These are phyloP conservation scores for Proliferodiscus dingleyae DNA, from an alignment of 2,329 filamentous ascomycete genomes.

Conservation along the genomic window DNA sequence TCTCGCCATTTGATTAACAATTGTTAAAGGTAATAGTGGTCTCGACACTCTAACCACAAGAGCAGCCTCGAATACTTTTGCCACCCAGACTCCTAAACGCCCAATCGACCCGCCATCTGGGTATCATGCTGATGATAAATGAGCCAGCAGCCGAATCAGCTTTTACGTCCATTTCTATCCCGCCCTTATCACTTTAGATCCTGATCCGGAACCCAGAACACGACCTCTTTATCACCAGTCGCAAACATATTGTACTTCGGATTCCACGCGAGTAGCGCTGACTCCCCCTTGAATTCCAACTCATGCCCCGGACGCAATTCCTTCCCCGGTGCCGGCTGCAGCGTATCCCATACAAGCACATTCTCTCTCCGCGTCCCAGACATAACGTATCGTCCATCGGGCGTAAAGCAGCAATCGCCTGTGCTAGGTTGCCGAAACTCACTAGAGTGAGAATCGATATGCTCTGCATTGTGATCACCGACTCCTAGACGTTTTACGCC, in stretches of 20 bases:
- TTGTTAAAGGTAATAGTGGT: too few relatives aligned
- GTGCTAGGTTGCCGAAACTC: conserved; percentile 46
- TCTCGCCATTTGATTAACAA: too few relatives aligned
- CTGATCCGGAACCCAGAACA: conserved; percentile 74
- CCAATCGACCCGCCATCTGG: background rate
- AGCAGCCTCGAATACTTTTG: too few relatives aligned
- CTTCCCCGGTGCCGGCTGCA: conserved; percentile 49
- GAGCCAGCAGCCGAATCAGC: background rate
- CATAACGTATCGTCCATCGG: conserved; percentile 83
- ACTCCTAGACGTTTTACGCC: conserved; percentile 48
- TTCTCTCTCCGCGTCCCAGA: conserved; percentile 69
- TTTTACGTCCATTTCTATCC: background rate
- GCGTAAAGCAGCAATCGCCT: conserved; percentile 82
- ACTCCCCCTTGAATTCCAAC: conserved; percentile 62
- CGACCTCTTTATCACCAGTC: conserved; percentile 77
- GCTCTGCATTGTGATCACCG: conserved; percentile 41
- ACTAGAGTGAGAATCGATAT: conserved; percentile 25
- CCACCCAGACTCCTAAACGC: background rate
- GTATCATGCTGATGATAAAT: background rate
- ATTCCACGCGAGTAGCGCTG: conserved; percentile 79
- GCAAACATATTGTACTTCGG: conserved; percentile 89
- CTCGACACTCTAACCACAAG: too few relatives aligned
- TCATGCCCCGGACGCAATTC: conserved; percentile 60
- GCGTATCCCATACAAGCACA: conserved; percentile 80
- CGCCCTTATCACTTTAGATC: conserved; percentile 8